These are phyloP conservation scores for Lotmaria passim DNA, from an alignment of 208 protist species.

Conservation along the genomic window DNA sequence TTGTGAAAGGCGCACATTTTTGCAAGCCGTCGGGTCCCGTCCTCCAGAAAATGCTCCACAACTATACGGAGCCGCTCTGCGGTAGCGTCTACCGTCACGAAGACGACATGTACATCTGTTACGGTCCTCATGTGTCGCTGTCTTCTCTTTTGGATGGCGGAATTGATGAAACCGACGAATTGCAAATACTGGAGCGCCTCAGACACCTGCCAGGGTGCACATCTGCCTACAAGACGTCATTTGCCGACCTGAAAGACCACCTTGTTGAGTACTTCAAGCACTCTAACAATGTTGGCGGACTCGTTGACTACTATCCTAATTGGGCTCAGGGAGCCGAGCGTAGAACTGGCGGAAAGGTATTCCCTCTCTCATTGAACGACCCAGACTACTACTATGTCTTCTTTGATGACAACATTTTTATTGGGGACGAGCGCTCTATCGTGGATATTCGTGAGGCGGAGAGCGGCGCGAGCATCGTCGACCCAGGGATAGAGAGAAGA, in stretches of 20 bases:
- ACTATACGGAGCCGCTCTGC: constrained; percentile 53
- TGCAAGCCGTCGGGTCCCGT: constrained; percentile 65
- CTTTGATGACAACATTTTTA: constrained; percentile 92
- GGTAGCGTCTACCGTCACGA: constrained; percentile 71
- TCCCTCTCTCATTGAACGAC: constrained; percentile 51
- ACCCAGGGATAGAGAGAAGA: constrained; percentile 46
- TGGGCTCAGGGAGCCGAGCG: constrained; percentile 85
- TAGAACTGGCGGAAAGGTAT: constrained; percentile 84
- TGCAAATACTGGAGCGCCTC: constrained; percentile 42
- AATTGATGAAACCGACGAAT: constrained; percentile 31
- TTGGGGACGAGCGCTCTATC: constrained; percentile 86
- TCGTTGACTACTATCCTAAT: constrained; percentile 90
- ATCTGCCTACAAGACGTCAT: constrained; percentile 50
- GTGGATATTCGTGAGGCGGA: constrained; percentile 78
- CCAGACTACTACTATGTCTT: constrained; percentile 69
- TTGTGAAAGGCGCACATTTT: constrained; percentile 70
- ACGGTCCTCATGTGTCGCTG: constrained; percentile 64
- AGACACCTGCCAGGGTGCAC: constrained; percentile 49
- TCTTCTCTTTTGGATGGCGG: constrained; percentile 31
- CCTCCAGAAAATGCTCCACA: constrained; percentile 47
- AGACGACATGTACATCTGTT: constrained; percentile 72
- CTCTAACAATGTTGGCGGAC: constrained; percentile 71
- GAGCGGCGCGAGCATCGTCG: constrained; percentile 50
- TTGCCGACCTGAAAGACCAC: constrained; percentile 50
- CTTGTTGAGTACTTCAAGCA: constrained; percentile 56